A percentile compares a stretch with the other conserved stretches of the same genome.
phyloP scores from a whole-genome alignment of 2,329 filamentous ascomycete species.

The Botrytis galanthina region DNA sequence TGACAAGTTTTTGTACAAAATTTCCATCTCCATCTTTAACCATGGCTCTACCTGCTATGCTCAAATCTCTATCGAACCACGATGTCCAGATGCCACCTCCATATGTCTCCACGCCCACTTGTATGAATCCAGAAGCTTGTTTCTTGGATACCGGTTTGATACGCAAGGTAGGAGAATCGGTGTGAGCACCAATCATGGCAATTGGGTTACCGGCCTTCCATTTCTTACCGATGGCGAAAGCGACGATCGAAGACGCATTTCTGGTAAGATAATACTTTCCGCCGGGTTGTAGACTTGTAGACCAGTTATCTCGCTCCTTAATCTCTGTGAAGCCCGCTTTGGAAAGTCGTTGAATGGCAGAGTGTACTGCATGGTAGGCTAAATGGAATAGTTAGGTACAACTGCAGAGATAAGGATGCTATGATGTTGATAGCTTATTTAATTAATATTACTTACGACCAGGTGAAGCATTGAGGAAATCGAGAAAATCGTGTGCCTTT shows the following conservation, averaged over 20 bases:
- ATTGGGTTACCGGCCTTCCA: conserved; percentile 92
- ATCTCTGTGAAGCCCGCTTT: conserved; percentile 85
- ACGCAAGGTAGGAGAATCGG: conserved; percentile 87
- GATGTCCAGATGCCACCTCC: conserved; percentile 97
- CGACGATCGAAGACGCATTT: conserved; percentile 87
- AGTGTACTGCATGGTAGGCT: conserved; percentile 81
- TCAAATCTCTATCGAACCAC: conserved; percentile 95
- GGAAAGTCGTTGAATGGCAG: conserved; percentile 71
- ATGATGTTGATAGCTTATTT: conserved; percentile 25
- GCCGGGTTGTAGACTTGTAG: conserved; percentile 72
- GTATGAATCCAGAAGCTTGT: conserved; percentile 79
- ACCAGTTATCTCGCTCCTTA: conserved; percentile 89
- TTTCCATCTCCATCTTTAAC: conserved; percentile 70
- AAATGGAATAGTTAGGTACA: conserved; percentile 12
- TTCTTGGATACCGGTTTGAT: conserved; percentile 95
- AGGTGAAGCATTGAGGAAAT: conserved; percentile 91
- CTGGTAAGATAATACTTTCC: conserved; percentile 96
- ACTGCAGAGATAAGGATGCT: conserved; percentile 52
- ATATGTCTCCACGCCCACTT: conserved; percentile 95
- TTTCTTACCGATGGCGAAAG: conserved; percentile 85
- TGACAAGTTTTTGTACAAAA: conserved; percentile 81
- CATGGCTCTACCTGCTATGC: conserved; percentile 84
- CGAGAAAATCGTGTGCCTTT: conserved; percentile 68
- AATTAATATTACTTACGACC: conserved; percentile 63
- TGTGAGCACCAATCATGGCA: conserved; percentile 92